Base-by-base conservation (phyloP, 371 early-diverging fungal species). In the Rhizopus delemar region DNA sequence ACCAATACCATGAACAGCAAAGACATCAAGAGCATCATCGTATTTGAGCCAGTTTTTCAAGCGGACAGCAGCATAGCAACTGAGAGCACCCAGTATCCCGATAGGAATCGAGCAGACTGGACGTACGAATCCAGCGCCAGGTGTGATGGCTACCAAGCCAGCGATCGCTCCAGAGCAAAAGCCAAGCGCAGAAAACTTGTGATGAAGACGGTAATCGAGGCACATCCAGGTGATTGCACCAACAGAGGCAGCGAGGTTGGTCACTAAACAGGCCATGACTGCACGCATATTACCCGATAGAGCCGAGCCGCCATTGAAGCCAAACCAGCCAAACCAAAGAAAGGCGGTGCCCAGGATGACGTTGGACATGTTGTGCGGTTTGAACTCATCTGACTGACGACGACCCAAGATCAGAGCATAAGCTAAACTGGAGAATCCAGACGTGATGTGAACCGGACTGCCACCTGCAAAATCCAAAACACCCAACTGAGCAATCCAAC, bases 81-180 rank as follows among this genome's bases (percentile, higher is more conserved):
- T 73, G 46, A 89, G 52, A n/a, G 84, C 88, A 39, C 86, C 87
- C 41, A 87, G 43, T 54, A 89, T 75, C 15, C 96, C 96, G 57
- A 93, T 89, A 4, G 92, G 81, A 15, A 94, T 83, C 35, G 91
- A 81, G 22, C 92, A 84, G 59, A 84, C 88, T 11, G 94, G 91
- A 0, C 88, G 85, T 29, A 95, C 93, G 57, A 75, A 96, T 7
- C 97, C 97, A 3, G 93, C 85, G 3, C 83, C 94, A 8, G 97
- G 97, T 0, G 97, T 96, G 60, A 96, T 94, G n/a, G 90, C 86
- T 3, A 95, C 97, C 11, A 96, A 73, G 7, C 94, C 97, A 9
- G 94, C 86, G 34, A 97, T 90, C 13, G 92, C 94, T 32, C 96
- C 97, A 4, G 92, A 89, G 71, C 96, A 96, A 69, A 93, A 95